Evolutionary conservation across 169 alveolate genomes (phyloP).

Genomic region (Plasmodium vivax): DNA sequence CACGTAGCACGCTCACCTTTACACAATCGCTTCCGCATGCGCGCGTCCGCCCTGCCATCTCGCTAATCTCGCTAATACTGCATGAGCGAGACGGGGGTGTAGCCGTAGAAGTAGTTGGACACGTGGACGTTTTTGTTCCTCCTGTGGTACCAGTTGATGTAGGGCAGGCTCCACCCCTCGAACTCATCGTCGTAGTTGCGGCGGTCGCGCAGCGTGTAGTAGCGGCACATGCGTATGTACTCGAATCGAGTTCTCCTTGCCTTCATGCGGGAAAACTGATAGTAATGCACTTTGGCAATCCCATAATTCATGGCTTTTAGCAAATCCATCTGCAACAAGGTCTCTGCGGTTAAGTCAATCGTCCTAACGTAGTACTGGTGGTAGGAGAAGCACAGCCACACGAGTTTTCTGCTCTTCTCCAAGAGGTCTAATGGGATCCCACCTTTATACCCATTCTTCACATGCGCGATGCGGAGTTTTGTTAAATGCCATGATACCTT

Average conservation of each 20-base stretch:
- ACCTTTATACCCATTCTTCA: conserved; percentile 68
- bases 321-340: conserved; percentile 73
- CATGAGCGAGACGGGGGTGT: conserved; percentile 35
- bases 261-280: conserved; percentile 86
- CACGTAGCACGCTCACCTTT: not conserved
- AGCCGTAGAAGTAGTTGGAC: conserved; percentile 51
- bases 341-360: conserved; percentile 80
- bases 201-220: conserved; percentile 80
- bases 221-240: conserved; percentile 84
- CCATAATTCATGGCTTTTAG: conserved; percentile 80
- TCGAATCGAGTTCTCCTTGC: conserved; percentile 81
- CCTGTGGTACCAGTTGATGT: conserved; percentile 82
- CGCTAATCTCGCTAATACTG: conserved; percentile 3
- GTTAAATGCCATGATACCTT: conserved; percentile 81
- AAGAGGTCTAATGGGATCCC: conserved; percentile 81
- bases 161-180: conserved; percentile 85
- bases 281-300: conserved; percentile 78
- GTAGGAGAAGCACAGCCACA: conserved; percentile 84
- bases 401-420: conserved; percentile 80
- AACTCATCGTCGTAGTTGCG: conserved; percentile 80
- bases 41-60: not conserved
- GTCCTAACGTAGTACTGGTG: conserved; percentile 84
- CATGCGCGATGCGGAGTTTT: conserved; percentile 80
- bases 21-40: not conserved
- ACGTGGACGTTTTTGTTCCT: conserved; percentile 61